Percentiles rank a stretch among this genome's conserved stretches.
Evolutionary conservation across 345 rosid species (phyloP).

Genomic region (Populus euphratica): DNA sequence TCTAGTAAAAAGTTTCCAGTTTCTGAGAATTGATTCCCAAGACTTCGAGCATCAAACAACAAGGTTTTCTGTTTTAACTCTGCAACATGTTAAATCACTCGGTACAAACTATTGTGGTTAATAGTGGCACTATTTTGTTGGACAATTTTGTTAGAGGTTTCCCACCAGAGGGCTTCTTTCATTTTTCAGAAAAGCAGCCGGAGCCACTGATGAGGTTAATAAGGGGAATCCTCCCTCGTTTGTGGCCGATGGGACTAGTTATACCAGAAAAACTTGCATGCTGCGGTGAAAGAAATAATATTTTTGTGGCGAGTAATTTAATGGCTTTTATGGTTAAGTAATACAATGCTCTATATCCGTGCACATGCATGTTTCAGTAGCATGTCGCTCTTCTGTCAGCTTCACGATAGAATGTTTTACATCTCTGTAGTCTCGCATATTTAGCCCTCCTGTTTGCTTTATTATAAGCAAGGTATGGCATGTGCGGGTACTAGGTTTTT

Average conservation of each 20-base stretch:
- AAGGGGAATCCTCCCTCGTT: slow-evolving; percentile 18
- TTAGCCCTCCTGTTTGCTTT: neutral
- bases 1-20: neutral
- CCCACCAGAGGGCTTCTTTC: neutral
- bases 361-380: neutral
- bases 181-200: neutral
- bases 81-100: neutral
- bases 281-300: neutral
- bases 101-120: neutral
- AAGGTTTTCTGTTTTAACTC: neutral
- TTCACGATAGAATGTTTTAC: neutral
- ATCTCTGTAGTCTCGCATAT: neutral
- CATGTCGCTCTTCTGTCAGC: neutral
- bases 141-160: slow-evolving; percentile 12
- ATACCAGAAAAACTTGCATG: neutral
- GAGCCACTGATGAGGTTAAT: slow-evolving; percentile 6
- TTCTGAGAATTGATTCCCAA: neutral
- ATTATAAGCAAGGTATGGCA: neutral
- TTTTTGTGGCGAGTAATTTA: neutral
- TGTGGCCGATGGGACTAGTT: neutral
- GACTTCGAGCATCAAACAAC: neutral
- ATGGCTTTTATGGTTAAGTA: neutral
- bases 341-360: neutral
- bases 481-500: neutral
- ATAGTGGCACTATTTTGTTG: neutral